Evolutionary conservation across 371 early-diverging fungal genomes (phyloP), one percentile per base, ranked within the genome.

Genomic region (Mucor saturninus): DNA sequence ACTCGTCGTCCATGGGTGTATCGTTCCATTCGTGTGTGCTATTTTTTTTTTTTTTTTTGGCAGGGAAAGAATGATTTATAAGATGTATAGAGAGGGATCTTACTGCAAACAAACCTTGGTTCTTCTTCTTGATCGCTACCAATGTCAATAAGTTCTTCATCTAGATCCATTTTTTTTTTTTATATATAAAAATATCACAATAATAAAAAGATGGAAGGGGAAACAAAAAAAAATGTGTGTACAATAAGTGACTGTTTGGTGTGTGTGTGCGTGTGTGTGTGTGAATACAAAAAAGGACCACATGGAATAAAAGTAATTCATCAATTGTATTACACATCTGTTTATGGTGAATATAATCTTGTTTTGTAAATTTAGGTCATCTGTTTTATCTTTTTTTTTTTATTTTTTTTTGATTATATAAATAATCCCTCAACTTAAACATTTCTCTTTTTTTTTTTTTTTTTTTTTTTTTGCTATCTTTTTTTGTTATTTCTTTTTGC

Each of bases 1-100:
- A 85, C 54, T 82, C 79, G 40, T 77, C 82, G 64, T 89, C 90
- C 83, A 86, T 86, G 43, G 42, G 62, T n/a, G 54, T 64, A 14
- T 43, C 42, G 5, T 8, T 46, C 48, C 30, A 31, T 14, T 45
- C 11, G 7, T 50, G 39, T 11, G 30, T 8, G 2, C 28, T 21
- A 50, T 6, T 9, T 13, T 28, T 50, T 28, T 30, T 13, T 9
- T 13, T 14, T 14, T 42, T 0, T 21, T 21, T 21, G 21, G 21
- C 21, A 21, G 21, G 21, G 21, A 21, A 21, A 21, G 21, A 21
- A 21, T 21, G 21, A 21, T 21, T 21, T 21, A 21, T 21, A 21
- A 21, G 0, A 21, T 21, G 21, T 21, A 21, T 21, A 42, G 4
- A 42, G 8, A 15, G 6, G 43, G 6, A n/a, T 21, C 21, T 21